A percentile compares a stretch with the other conserved stretches of the same genome.
Conservation (phyloP, 352 stramenopile genomes). For the Phytophthora constricta region DNA sequence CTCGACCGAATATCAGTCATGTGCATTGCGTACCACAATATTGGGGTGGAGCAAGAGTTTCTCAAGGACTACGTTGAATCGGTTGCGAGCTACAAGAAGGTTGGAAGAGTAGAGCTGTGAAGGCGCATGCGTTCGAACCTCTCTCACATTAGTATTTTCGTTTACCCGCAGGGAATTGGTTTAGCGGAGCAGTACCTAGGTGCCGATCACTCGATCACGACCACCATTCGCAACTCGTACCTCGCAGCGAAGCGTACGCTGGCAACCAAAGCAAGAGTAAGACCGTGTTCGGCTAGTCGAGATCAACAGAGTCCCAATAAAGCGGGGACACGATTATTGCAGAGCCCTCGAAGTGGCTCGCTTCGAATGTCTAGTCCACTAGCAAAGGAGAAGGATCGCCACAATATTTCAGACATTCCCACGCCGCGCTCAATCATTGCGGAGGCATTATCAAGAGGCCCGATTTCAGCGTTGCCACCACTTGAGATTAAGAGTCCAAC, state of each 20-base stretch:
- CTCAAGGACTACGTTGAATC: slow-evolving; percentile 88
- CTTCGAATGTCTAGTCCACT: slow-evolving; percentile 60
- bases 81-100: slow-evolving; percentile 91
- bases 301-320: slow-evolving; percentile 37
- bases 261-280: slow-evolving; percentile 20
- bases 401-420: slow-evolving; percentile 34
- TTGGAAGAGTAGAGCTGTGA: no score
- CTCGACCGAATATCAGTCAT: slow-evolving; percentile 92
- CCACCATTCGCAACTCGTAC: slow-evolving; percentile 91
- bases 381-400: slow-evolving; percentile 45
- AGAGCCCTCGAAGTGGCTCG: slow-evolving; percentile 43
- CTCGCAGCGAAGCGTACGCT: slow-evolving; percentile 81
- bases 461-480: slow-evolving; percentile 48
- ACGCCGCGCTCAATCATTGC: slow-evolving; percentile 64
- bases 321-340: slow-evolving; percentile 31
- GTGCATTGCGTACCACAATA: slow-evolving; percentile 95
- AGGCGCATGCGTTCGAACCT: no score
- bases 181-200: slow-evolving; percentile 91
- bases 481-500: slow-evolving; percentile 26
- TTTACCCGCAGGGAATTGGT: slow-evolving; percentile 79
- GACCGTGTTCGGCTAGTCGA: slow-evolving; percentile 31
- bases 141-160: no score
- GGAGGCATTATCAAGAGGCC: slow-evolving; percentile 51
- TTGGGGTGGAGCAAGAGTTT: slow-evolving; percentile 95
- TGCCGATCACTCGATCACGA: slow-evolving; percentile 86